Conservation (phyloP, 148 eudicot species). For the Arctostaphylos glauca region DNA sequence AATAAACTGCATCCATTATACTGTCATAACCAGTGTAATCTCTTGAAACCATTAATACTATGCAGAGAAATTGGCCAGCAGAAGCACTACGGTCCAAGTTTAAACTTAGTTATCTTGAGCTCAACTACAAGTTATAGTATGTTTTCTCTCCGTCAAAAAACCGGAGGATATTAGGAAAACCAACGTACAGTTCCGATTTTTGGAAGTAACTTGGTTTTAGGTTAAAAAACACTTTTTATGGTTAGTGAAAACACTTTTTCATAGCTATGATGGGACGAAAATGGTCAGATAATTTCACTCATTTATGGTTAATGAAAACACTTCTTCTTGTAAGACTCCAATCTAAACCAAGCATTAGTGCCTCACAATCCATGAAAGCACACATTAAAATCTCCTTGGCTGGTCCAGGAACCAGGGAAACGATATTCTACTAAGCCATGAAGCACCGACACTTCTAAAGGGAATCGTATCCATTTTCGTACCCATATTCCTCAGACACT, state of each 20-base stretch:
- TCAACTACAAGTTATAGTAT: not conserved
- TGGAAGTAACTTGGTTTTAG: not conserved
- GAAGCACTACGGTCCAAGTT: constrained; percentile 6
- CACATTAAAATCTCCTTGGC: not conserved
- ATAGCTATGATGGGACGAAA: no score
- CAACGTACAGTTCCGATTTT: not conserved
- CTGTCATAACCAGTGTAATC: not conserved
- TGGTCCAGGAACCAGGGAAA: not conserved
- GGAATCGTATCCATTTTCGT: not conserved
- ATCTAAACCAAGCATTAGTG: not conserved
- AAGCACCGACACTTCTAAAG: not conserved
- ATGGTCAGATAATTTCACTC: not conserved
- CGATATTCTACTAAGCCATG: not conserved
- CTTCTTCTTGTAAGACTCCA: not conserved
- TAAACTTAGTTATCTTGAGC: not conserved
- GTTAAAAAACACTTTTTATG: not conserved
- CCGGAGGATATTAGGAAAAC: not conserved
- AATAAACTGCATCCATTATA: not conserved
- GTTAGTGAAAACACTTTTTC: no score
- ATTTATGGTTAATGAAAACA: not conserved
- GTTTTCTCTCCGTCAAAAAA: not conserved
- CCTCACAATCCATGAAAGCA: not conserved
- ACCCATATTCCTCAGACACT: not conserved
- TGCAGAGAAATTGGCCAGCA: not conserved
- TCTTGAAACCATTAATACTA: not conserved